These are phyloP conservation scores for Piper betle DNA, from an alignment of 164 flowering plant genomes.

Conservation along the genomic window DNA sequence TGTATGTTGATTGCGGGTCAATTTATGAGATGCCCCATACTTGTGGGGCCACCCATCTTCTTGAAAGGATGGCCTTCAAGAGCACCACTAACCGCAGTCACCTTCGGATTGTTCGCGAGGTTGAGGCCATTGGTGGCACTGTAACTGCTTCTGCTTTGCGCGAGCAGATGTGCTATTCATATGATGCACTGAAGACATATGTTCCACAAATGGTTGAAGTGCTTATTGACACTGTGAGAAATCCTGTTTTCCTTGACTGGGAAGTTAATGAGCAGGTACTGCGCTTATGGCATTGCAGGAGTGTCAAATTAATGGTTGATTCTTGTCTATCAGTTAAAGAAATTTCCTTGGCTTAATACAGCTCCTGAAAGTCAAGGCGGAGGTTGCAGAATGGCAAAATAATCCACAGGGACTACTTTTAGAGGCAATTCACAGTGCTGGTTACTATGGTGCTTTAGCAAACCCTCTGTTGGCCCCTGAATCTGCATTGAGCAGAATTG, in stretches of 20 bases:
- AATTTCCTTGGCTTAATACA: constrained; percentile 12
- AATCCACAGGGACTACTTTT: constrained; percentile 74
- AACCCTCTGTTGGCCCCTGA: constrained; percentile 76
- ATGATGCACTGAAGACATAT: constrained; percentile 75
- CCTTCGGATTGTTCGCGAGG: constrained; percentile 73
- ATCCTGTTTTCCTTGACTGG: constrained; percentile 20
- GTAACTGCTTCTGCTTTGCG: constrained; percentile 65
- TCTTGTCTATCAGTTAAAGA: neutral
- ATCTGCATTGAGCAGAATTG: constrained; percentile 42
- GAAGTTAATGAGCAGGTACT: no score
- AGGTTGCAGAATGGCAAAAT: constrained; percentile 50
- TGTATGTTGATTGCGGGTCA: constrained; percentile 16
- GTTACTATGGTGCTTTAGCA: constrained; percentile 70
- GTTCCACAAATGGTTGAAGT: constrained; percentile 84
- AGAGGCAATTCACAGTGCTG: constrained; percentile 88
- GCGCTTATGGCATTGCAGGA: no score
- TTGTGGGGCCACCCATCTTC: constrained; percentile 35
- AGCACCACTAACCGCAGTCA: constrained; percentile 72
- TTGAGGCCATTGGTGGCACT: constrained; percentile 87
- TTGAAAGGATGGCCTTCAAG: constrained; percentile 56
- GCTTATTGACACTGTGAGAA: constrained; percentile 75
- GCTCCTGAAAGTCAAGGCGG: constrained; percentile 62
- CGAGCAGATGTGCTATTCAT: constrained; percentile 24
- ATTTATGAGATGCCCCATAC: constrained; percentile 51
- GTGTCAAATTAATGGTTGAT: no score